A percentile compares a stretch with the other conserved stretches of the same genome.
These are phyloP conservation scores for Floccularia luteovirens DNA, from an alignment of 768 basidiomycete genomes.

Conservation along the genomic window DNA sequence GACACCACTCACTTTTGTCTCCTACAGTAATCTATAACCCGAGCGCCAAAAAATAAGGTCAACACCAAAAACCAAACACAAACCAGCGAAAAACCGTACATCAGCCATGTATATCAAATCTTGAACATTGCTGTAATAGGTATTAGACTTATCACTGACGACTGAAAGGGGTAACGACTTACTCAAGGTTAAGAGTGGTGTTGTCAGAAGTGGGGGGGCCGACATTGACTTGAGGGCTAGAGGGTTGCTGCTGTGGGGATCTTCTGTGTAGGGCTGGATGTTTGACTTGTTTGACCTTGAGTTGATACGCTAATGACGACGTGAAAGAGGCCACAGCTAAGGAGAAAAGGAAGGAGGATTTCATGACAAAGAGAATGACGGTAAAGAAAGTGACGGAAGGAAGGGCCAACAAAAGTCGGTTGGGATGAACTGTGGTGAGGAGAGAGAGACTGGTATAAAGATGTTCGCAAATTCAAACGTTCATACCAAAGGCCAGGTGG, in stretches of 20 bases:
- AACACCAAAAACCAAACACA: constrained; percentile 1
- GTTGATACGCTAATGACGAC: constrained; percentile 32
- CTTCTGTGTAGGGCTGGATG: constrained; percentile 27
- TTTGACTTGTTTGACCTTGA: constrained; percentile 40
- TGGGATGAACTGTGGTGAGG: constrained; percentile 13
- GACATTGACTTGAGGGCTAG: constrained; percentile 26
- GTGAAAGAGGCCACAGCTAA: constrained; percentile 27
- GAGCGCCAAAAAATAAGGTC: constrained; percentile 6
- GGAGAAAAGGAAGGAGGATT: constrained; percentile 25
- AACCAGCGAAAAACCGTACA: constrained; percentile 40
- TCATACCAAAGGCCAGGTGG: too few species aligned
- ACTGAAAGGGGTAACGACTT: constrained; percentile 9
- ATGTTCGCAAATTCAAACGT: too few species aligned
- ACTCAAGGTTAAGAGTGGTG: constrained; percentile 39
- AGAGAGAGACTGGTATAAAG: constrained; percentile 8
- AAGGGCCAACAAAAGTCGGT: too few species aligned
- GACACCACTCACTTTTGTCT: constrained; percentile 38
- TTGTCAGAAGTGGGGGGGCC: constrained; percentile 17
- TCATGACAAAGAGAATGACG: constrained; percentile 30
- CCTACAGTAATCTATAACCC: constrained; percentile 58
- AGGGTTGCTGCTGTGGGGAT: constrained; percentile 18
- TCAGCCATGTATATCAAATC: constrained; percentile 78
- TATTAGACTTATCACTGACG: constrained; percentile 7
- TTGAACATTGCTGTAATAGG: constrained; percentile 55
- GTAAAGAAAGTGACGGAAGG: too few species aligned